Base-by-base conservation (phyloP, 345 rosid species). In the Salix caprea region DNA sequence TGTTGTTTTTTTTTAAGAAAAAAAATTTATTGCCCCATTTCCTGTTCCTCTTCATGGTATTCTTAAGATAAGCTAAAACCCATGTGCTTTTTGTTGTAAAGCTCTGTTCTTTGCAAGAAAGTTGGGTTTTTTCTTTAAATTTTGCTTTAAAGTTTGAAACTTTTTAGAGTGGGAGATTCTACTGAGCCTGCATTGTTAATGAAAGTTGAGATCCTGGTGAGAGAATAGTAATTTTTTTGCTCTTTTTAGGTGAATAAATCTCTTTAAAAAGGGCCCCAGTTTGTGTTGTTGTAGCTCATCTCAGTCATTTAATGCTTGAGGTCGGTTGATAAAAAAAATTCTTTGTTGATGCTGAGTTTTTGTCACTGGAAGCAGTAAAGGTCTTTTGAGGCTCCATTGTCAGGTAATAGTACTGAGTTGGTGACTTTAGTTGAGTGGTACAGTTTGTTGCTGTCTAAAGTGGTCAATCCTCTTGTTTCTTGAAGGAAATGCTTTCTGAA, bases 141-240 rank as follows among this genome's bases (percentile, higher is more conserved):
- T 61, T 60, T 76, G 65, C 86, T 84, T 77, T 67, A 74, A 86
- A 88, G 80, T 77, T 70, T 34, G 56, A 78, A 83, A 69, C 80
- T 85, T 84, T 79, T 16, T 46, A 67, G 62, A 32, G 69, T 28
- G 81, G 36, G 30, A 76, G 81, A 77, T 76, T 52, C 77, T 74
- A 9, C 74, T 65, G 58, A 79, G 80, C 83, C 82, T 72, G 24
- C 88, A 87, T 86, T 89, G 85, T 80, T 79, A 8, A 81, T 77
- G 79, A 82, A 73, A 68, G 83, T 71, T 78, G 86, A 85, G 85
- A 76, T 79, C 77, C 82, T 81, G 81, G 81, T 74, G 65, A 81
- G 79, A 78, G 83, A 82, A 77, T 81, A 86, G 67, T 81, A 73
- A 71, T 73, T 77, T 80, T 39, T 76, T 44, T 11, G 26, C 11